Evolutionary conservation across 2,329 filamentous ascomycete genomes (phyloP), one percentile per base, ranked within the genome.

Genomic region (Raffaelea albimanens): DNA sequence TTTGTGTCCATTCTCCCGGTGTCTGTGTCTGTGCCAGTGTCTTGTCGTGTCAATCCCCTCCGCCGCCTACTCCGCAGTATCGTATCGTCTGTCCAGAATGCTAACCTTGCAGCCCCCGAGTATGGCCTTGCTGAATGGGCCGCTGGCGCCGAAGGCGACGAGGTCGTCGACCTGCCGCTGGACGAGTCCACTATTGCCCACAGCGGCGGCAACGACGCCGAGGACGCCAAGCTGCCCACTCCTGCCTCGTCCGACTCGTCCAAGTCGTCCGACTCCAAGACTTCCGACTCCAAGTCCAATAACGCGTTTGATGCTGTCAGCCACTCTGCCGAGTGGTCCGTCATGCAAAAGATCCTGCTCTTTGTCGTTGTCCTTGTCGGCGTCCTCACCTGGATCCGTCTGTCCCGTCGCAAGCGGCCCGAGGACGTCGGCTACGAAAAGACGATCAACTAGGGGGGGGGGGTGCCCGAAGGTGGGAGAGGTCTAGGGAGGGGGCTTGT

Each of bases 261-360:
- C 16, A 14, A 40, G 29, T 2, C 38, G 5, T 20, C 25, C n/a
- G 4, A 34, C 8, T 21, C 23, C 13, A 3, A 31, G 3, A 20
- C 21, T n/a, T n/a, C n/a, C n/a, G n/a, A n/a, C n/a, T n/a, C n/a
- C 5, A 43, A 42, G 41, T 13, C 47, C n/a, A 39, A 9, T 29
- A 47, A 48, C 49, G 39, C 47, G 1, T 48, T 49, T 38, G 36
- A 48, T 13, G 44, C 19, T 8, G 25, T 10, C 45, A 39, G 46
- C 41, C 40, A 53, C 57, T 53, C 57, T 20, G 64, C 61, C 41
- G 66, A 63, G 29, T 73, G 63, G 64, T 68, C 66, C 20, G 56
- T 71, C 52, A 31, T 72, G 50, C 68, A 73, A 56, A 78, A 76
- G 65, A 67, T 64, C n/a, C 58, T 72, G 43, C 58, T 78, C 44